phyloP scores from a whole-genome alignment of 257 asterid genomes.

The Eustoma russellianum region DNA sequence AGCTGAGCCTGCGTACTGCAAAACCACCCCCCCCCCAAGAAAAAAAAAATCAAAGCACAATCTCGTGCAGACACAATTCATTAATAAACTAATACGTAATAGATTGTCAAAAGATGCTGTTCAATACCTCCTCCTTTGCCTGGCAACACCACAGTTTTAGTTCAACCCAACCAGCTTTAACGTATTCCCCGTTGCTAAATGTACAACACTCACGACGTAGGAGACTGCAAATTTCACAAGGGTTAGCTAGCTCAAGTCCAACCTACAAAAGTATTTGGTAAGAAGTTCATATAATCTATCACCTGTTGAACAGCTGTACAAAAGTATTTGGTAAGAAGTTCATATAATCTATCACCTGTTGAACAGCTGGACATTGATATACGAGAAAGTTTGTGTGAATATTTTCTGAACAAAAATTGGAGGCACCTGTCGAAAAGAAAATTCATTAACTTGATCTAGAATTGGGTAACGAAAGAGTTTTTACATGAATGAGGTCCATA shows the following conservation, averaged over 20 bases:
- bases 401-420: slow-evolving; percentile 88
- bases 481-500: slow-evolving; percentile 25
- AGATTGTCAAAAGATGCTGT: not conserved
- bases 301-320: slow-evolving; percentile 98
- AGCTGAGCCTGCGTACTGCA: too few relatives aligned
- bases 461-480: not conserved
- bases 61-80: not conserved
- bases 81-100: not conserved
- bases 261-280: not conserved
- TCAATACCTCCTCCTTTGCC: slow-evolving; percentile 88
- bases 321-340: too few relatives aligned
- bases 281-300: slow-evolving; percentile 3
- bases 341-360: too few relatives aligned
- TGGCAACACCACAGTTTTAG: slow-evolving; percentile 93
- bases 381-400: slow-evolving; percentile 75
- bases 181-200: slow-evolving; percentile 94
- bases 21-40: not conserved
- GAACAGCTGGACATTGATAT: slow-evolving; percentile 78
- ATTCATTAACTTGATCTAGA: slow-evolving; percentile 22
- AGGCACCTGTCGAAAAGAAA: slow-evolving; percentile 61
- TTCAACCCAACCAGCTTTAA: slow-evolving; percentile 93
- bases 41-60: not conserved
- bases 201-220: slow-evolving; percentile 99
- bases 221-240: slow-evolving; percentile 46
- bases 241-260: slow-evolving; percentile 6